phyloP scores from a whole-genome alignment of 1,139 yeast species.

The Geotrichum klebahnii region DNA sequence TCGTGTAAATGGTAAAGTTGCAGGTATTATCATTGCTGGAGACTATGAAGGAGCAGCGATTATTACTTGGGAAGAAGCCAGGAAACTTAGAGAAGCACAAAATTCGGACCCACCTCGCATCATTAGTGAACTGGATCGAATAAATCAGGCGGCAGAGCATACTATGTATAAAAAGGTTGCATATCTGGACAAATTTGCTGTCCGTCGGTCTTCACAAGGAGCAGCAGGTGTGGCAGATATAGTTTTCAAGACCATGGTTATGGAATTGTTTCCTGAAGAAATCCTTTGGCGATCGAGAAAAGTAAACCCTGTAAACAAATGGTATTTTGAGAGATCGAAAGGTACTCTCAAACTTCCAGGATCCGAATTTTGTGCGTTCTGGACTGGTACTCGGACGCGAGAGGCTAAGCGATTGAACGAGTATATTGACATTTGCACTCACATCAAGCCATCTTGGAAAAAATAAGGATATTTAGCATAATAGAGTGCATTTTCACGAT shows the following conservation, averaged over 20 bases:
- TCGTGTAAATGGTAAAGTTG: conserved; percentile 61
- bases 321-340: conserved; percentile 90
- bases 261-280: conserved; percentile 64
- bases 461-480: too few relatives aligned
- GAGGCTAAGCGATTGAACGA: conserved; percentile 36
- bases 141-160: conserved; percentile 19
- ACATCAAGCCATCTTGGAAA: conserved; percentile 43
- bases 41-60: conserved; percentile 95
- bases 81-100: conserved; percentile 31
- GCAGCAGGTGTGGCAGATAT: conserved; percentile 91
- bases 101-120: conserved; percentile 25
- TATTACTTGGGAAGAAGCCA: conserved; percentile 63
- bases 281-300: conserved; percentile 85
- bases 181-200: conserved; percentile 90
- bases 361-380: conserved; percentile 65
- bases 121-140: conserved; percentile 24
- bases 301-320: conserved; percentile 86
- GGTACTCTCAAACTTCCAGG: conserved; percentile 58
- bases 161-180: conserved; percentile 39
- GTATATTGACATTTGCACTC: conserved; percentile 43
- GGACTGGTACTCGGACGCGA: conserved; percentile 51
- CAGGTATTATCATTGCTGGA: conserved; percentile 79
- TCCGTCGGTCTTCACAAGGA: conserved; percentile 76
- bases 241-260: conserved; percentile 72
- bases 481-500: too few relatives aligned